Percentiles rank a stretch among this genome's conserved stretches.
Evolutionary conservation across 2,329 filamentous ascomycete genomes (phyloP).

Genomic region (Colletotrichum musae): DNA sequence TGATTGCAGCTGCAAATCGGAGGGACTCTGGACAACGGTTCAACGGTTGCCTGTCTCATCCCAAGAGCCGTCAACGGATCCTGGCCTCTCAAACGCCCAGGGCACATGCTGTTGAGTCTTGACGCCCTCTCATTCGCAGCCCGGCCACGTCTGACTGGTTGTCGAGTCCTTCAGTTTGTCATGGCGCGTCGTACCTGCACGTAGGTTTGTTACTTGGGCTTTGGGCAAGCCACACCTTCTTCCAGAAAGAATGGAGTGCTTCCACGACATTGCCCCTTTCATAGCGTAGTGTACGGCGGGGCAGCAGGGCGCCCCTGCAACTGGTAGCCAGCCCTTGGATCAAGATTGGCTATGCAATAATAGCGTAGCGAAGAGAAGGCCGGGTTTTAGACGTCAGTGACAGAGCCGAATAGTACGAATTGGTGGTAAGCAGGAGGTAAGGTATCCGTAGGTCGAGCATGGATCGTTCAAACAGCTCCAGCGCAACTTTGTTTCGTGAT

Average conservation of each 20-base stretch:
- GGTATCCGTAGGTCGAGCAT: constrained; percentile 3
- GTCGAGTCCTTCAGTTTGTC: background rate
- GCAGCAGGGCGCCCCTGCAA: constrained; percentile 34
- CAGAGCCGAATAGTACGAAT: constrained; percentile 20
- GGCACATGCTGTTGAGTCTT: constrained; percentile 4
- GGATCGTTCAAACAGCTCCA: constrained; percentile 37
- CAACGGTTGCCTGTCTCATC: constrained; percentile 17
- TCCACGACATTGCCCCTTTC: constrained; percentile 37
- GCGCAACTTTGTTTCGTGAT: constrained; percentile 39
- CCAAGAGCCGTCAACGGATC: constrained; percentile 10
- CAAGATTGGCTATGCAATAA: constrained; percentile 32
- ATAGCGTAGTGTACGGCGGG: constrained; percentile 8
- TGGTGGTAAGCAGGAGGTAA: constrained; percentile 8
- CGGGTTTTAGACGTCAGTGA: constrained; percentile 21
- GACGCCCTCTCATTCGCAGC: background rate
- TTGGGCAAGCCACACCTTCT: constrained; percentile 10
- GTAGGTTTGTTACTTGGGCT: background rate
- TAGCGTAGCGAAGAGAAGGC: constrained; percentile 5
- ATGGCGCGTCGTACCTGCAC: background rate
- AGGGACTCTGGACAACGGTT: constrained; percentile 16
- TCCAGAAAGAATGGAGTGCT: constrained; percentile 38
- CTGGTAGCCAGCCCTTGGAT: constrained; percentile 30
- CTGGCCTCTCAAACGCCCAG: background rate
- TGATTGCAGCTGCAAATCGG: background rate
- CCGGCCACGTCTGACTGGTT: constrained; percentile 2